Conservation (phyloP, 495 filamentous ascomycete species). For the Rusavskia elegans region DNA sequence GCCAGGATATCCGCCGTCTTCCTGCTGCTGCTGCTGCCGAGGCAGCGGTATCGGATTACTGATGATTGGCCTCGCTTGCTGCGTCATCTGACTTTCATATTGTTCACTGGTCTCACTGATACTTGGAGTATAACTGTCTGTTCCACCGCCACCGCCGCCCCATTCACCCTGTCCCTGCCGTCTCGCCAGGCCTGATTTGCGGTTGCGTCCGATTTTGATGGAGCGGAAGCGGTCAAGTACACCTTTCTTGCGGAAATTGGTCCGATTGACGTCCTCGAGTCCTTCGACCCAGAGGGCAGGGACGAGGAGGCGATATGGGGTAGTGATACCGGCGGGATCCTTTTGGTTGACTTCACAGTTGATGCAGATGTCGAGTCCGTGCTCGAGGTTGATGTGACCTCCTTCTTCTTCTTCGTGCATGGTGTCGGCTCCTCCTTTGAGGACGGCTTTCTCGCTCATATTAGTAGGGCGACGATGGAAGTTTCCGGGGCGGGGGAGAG, state of each 20-base stretch:
- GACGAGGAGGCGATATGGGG: slow-evolving; percentile 72
- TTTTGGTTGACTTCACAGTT: slow-evolving; percentile 74
- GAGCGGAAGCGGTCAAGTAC: slow-evolving; percentile 7
- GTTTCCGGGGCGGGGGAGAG: slow-evolving; percentile 23
- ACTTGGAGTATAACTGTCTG: slow-evolving; percentile 8
- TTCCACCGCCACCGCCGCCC: slow-evolving; percentile 5
- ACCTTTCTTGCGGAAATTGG: slow-evolving; percentile 4
- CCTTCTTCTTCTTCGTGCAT: slow-evolving; percentile 9
- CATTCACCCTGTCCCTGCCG: slow-evolving; percentile 10
- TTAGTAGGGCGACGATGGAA: slow-evolving; percentile 65
- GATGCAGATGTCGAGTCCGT: slow-evolving; percentile 67
- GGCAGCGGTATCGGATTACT: not conserved
- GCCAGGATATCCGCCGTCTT: not conserved
- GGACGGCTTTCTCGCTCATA: slow-evolving; percentile 40
- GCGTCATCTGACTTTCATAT: not conserved
- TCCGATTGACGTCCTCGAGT: slow-evolving; percentile 19
- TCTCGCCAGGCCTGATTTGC: slow-evolving; percentile 2
- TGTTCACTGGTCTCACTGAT: slow-evolving; percentile 6
- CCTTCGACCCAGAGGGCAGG: slow-evolving; percentile 50
- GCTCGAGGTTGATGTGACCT: slow-evolving; percentile 46
- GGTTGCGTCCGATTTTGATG: slow-evolving; percentile 3
- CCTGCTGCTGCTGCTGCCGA: not conserved
- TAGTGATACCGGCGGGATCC: slow-evolving; percentile 79
- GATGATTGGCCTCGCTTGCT: not conserved
- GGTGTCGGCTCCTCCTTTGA: slow-evolving; percentile 18